Conservation (phyloP, 2,329 filamentous ascomycete genomes). For the Exophiala mesophila region DNA sequence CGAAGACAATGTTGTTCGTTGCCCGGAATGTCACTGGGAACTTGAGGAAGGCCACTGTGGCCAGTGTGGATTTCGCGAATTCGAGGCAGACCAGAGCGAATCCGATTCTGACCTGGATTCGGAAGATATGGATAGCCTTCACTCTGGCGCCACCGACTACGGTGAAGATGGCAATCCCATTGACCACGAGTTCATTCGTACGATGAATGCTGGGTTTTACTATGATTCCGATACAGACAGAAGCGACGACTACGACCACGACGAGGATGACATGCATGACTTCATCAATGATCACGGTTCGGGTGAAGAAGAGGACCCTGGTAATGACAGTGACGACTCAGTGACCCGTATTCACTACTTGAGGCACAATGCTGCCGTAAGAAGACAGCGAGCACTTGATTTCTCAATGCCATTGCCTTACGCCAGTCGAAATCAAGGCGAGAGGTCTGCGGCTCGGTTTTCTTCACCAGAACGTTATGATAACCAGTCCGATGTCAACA, state of each 20-base stretch:
- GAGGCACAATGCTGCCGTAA: background rate
- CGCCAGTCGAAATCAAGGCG: background rate
- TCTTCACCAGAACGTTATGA: background rate
- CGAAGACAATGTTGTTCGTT: conserved; percentile 56
- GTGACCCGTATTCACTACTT: conserved; percentile 8
- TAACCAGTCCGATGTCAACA: conserved; percentile 2
- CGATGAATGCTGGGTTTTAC: conserved; percentile 4
- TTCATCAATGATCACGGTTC: conserved; percentile 5
- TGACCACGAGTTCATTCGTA: conserved; percentile 11
- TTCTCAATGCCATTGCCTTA: background rate
- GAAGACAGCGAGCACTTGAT: background rate
- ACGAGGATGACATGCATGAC: conserved; percentile 8
- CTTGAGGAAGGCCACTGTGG: conserved; percentile 56
- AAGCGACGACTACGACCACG: conserved; percentile 12
- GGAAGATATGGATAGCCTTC: conserved; percentile 4
- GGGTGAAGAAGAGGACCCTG: conserved; percentile 18
- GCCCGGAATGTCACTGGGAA: conserved; percentile 59
- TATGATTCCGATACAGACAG: conserved; percentile 1
- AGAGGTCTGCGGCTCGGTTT: background rate
- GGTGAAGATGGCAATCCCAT: conserved; percentile 20
- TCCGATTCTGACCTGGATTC: conserved; percentile 13
- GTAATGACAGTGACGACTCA: conserved; percentile 12
- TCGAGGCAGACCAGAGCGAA: conserved; percentile 35
- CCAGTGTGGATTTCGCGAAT: conserved; percentile 45
- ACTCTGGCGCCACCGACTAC: conserved; percentile 11